Evolutionary conservation across 345 rosid species (phyloP), one percentile per base, ranked within the genome.

Genomic region (Salix arbutifolia): DNA sequence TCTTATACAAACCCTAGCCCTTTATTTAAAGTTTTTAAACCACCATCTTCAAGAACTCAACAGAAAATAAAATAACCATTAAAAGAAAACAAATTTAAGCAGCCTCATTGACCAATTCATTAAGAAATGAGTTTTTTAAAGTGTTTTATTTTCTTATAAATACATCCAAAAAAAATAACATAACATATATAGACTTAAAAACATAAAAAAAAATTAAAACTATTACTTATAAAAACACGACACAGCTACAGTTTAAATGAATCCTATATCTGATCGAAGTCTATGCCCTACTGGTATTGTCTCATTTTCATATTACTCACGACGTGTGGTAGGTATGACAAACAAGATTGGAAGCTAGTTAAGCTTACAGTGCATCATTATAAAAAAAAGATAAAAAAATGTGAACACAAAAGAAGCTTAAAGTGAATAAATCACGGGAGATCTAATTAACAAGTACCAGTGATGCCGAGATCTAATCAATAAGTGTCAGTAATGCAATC

Each of bases 281-380:
- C 50, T 23, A 46, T 25, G 8, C 2, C 65, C 31, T 25, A 10
- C 4, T 26, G 26, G 8, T 17, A 3, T 26, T 26, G 4, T 58
- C 3, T 28, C 35, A 23, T 21, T 2, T 58, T 17, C 16, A 8
- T 46, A 8, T 35, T 46, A 3, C 3, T 61, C 48, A 18, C 31
- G 14, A 53, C 66, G 37, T 71, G 75, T 48, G 80, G 62, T 65
- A 17, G 75, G 50, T 50, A 48, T 50, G 53, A 61, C 48, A 71
- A 23, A 68, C 50, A 69, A 69, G 4, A 42, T 3, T 71, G 14
- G 19, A n/a, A 21, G 64, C 9, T 31, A 31, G 52, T 28, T 16
- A 30, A 16, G 17, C 23, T 48, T 10, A 26, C 12, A 14, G 23
- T 0, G 25, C 8, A 19, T 31, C 69, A 44, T 50, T 18, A 50